These are phyloP conservation scores for Lactarius hengduanensis DNA, from an alignment of 768 basidiomycete genomes.

Conservation along the genomic window DNA sequence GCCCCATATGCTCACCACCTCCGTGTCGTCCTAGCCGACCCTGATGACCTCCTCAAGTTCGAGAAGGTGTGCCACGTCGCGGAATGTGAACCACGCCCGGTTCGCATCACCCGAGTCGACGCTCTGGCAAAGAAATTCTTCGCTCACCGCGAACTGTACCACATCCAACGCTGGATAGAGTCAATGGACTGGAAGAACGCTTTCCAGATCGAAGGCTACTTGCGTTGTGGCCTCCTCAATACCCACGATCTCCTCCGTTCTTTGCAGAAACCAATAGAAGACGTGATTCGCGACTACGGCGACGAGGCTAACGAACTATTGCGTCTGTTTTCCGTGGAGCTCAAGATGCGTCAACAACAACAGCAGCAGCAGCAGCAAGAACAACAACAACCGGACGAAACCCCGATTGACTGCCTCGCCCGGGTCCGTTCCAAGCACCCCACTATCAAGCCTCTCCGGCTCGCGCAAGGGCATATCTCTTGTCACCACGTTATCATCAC, in stretches of 20 bases:
- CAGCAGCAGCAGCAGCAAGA: no score
- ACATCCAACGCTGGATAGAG: conserved; percentile 44
- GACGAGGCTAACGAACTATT: conserved; percentile 47
- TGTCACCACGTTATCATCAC: conserved; percentile 77
- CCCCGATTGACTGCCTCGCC: conserved; percentile 44
- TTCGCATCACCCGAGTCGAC: conserved; percentile 42
- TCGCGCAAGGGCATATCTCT: conserved; percentile 35
- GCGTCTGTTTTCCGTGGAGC: conserved; percentile 50
- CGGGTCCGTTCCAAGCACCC: conserved; percentile 35
- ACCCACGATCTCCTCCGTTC: conserved; percentile 51
- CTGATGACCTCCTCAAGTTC: conserved; percentile 52
- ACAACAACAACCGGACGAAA: no score
- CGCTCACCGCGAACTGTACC: conserved; percentile 44
- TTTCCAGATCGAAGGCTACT: conserved; percentile 72
- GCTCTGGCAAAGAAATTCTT: conserved; percentile 54
- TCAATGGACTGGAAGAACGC: conserved; percentile 62
- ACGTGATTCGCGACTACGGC: conserved; percentile 38
- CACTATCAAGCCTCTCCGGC: conserved; percentile 28
- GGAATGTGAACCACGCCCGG: conserved; percentile 38
- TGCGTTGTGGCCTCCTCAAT: conserved; percentile 61
- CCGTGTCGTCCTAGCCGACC: conserved; percentile 58
- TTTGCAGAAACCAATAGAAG: conserved; percentile 46
- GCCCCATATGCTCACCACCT: conserved; percentile 73
- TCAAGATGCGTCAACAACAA: conserved; percentile 38
- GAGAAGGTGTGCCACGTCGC: conserved; percentile 51